Base-by-base conservation (phyloP, 1,139 yeast species). In the Pichia kudriavzevii region DNA sequence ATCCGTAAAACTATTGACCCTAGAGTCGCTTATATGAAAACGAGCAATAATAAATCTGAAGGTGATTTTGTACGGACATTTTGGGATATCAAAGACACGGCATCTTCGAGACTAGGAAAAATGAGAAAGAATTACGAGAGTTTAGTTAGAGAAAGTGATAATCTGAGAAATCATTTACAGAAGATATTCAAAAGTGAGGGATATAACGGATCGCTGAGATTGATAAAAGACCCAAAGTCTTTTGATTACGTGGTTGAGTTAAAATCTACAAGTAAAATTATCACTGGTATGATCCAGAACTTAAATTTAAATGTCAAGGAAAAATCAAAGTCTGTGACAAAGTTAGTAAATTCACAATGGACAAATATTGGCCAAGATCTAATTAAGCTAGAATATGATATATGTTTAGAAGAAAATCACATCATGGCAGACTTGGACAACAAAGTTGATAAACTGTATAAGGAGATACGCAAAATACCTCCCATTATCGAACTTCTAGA, bases 401-500 rank as follows among this genome's bases (percentile, higher is more conserved):
- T 64, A 6, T 44, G 52, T 7, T 30, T 29, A 1, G 64, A 64
- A 31, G 91, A 81, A 50, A 54, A 53, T 3, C 44, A 43, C 7
- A 63, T 79, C 11, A 56, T 79, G 4, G 59, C 63, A 1, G 53
- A 53, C 4, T 56, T 79, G 22, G 60, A 71, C 23, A 39, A 39
- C 2, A 52, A 60, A 22, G 66, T 74, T 0, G 49, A 75, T 2
- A 55, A 55, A 0, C 45, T 58, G 22, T 60, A 67, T 12, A 50
- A 61, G 0, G 56, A 54, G 3, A 61, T 79, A n/a, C 61, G 84
- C 24, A 36, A 36, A 46, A 52, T 26, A 57, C 68, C 39, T 58
- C 76, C 42, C 50, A 62, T 35, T 49, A 67, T 31, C 61, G 95
- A 85, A 44, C 70, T 69, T 39, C 52, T 88, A 7, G 98, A 91